Evolutionary conservation across 371 early-diverging fungal genomes (phyloP).

Genomic region (Batkoa obscura): DNA sequence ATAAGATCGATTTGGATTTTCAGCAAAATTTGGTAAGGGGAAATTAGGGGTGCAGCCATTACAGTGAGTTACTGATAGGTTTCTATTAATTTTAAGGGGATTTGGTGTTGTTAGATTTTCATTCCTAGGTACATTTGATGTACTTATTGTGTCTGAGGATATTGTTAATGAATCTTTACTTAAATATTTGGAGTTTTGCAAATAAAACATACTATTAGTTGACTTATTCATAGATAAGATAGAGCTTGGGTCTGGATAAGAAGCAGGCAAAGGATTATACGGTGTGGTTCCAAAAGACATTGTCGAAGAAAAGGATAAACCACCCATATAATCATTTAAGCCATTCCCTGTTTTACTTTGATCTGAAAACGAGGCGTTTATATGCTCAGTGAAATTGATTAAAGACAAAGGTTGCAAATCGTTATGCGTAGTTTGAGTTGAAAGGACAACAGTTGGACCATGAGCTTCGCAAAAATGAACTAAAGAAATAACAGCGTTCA

Average conservation of each 20-base stretch:
- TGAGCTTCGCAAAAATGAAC: conserved; percentile 36
- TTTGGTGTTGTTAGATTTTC: background rate
- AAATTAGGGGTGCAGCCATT: conserved; percentile 24
- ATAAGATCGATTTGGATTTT: conserved; percentile 6
- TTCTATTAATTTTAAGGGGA: background rate
- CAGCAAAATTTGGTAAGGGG: conserved; percentile 11
- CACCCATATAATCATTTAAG: background rate
- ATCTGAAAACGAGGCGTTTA: background rate
- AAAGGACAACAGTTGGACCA: conserved; percentile 30
- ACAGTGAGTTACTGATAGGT: conserved; percentile 11
- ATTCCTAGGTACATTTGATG: background rate
- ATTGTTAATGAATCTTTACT: background rate
- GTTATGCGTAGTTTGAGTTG: conserved; percentile 28
- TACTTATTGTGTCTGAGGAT: background rate
- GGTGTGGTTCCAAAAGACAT: background rate
- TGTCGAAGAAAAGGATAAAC: background rate
- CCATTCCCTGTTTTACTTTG: background rate
- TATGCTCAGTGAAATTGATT: background rate
- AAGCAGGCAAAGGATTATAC: background rate
- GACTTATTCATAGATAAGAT: background rate
- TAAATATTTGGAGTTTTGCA: background rate
- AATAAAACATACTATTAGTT: background rate
- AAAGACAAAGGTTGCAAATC: conserved; percentile 4
- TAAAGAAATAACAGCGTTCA: conserved; percentile 30
- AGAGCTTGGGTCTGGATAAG: background rate